Conservation (phyloP, 306 rosid species). For the Glycine latifolia region DNA sequence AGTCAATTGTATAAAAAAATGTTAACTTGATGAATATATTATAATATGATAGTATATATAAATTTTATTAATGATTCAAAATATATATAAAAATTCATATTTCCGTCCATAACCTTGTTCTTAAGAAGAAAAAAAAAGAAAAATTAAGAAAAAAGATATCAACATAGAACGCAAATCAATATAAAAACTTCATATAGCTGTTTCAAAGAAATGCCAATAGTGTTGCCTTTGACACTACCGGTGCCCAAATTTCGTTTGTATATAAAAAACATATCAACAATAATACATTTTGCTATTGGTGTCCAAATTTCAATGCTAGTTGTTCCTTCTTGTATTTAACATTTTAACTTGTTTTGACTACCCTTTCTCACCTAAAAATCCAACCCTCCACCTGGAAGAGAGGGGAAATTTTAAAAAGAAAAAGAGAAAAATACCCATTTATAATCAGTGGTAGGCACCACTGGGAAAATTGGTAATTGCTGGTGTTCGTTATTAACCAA, state of each 20-base stretch:
- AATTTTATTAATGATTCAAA: constrained; percentile 1
- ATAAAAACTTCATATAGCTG: neutral
- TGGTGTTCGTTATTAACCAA: constrained; percentile 26
- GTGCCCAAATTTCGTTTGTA: neutral
- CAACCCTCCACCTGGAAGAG: constrained; percentile 7
- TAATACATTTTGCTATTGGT: neutral
- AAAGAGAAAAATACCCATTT: neutral
- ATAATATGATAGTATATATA: neutral
- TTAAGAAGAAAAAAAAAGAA: neutral
- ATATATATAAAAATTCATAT: neutral
- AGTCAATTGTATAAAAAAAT: neutral
- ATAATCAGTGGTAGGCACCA: neutral
- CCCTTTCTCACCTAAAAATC: neutral
- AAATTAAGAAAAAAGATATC: neutral
- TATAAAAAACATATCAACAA: neutral
- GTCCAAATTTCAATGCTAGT: constrained; percentile 6
- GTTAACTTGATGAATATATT: neutral
- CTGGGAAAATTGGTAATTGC: constrained; percentile 32
- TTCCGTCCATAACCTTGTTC: neutral
- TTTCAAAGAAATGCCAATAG: neutral
- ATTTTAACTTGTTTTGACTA: constrained; percentile 33
- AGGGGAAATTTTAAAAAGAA: neutral
- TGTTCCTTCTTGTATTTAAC: constrained; percentile 33
- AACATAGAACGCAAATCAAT: neutral
- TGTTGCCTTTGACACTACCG: neutral